phyloP scores from a whole-genome alignment of 768 basidiomycete genomes.

The Psilocybe tampanensis region DNA sequence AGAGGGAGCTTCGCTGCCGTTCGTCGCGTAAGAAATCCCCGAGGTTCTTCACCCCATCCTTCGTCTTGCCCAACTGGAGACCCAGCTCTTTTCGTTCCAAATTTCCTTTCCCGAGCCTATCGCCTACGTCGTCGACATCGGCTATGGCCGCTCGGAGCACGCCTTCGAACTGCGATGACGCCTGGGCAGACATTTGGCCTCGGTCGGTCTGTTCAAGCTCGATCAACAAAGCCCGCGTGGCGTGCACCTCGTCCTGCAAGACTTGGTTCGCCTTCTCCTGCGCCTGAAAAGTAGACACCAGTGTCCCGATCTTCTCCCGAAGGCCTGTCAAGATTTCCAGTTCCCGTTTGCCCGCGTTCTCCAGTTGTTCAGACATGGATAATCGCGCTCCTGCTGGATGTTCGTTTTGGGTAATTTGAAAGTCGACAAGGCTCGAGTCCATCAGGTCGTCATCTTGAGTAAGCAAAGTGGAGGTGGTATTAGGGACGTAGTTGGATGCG shows the following conservation, averaged over 20 bases:
- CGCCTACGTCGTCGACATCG: conserved; percentile 13
- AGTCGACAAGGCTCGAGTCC: background rate
- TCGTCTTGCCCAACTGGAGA: background rate
- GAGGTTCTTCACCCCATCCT: background rate
- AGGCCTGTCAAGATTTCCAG: too few relatives aligned
- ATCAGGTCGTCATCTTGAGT: background rate
- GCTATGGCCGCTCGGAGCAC: conserved; percentile 8
- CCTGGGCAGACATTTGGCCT: background rate
- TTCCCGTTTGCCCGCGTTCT: background rate
- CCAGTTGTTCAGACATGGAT: background rate
- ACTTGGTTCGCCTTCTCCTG: background rate
- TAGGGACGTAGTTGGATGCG: too few relatives aligned
- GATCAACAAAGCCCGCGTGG: conserved; percentile 5
- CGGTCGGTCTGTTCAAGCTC: conserved; percentile 5
- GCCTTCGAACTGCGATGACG: conserved; percentile 5
- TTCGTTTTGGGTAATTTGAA: background rate
- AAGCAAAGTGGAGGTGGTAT: background rate
- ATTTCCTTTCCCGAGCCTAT: conserved; percentile 12
- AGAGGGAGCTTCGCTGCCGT: background rate
- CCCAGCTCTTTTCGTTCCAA: background rate
- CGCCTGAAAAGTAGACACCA: background rate
- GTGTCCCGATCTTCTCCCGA: too few relatives aligned
- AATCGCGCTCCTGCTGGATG: background rate
- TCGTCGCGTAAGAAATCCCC: background rate
- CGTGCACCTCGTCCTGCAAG: background rate